These are phyloP conservation scores for Zygosaccharomyces lentus DNA, from an alignment of 805 yeast genomes.

Conservation along the genomic window DNA sequence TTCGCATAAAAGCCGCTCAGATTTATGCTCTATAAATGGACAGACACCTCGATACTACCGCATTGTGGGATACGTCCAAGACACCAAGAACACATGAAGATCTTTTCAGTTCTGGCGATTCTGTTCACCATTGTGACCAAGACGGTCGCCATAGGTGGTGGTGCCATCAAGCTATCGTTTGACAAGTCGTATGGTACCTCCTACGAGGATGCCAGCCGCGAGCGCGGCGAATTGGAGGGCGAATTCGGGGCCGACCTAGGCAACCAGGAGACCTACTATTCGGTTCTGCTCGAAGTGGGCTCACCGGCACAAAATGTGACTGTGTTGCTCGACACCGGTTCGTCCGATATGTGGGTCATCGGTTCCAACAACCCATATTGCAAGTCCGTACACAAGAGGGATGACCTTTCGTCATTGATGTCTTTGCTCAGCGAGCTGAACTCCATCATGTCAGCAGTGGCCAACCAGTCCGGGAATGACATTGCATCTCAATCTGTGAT, in stretches of 20 bases:
- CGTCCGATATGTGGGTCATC: conserved; percentile 58
- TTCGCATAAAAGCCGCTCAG: not conserved
- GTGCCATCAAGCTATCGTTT: conserved; percentile 18
- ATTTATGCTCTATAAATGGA: not conserved
- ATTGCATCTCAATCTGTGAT: not conserved
- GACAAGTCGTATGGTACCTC: conserved; percentile 25
- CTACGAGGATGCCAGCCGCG: conserved; percentile 14
- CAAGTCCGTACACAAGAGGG: conserved; percentile 4
- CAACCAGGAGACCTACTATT: conserved; percentile 43
- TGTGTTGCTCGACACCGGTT: conserved; percentile 63
- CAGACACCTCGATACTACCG: not conserved
- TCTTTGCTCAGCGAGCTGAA: conserved; percentile 5
- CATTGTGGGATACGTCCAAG: not conserved
- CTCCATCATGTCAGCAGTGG: too few relatives aligned
- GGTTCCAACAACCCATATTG: conserved; percentile 48
- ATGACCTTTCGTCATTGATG: not conserved
- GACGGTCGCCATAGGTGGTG: conserved; percentile 1
- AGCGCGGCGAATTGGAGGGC: conserved; percentile 13
- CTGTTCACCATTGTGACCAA: not conserved
- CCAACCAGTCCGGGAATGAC: too few relatives aligned
- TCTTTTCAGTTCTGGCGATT: not conserved
- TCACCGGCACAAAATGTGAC: conserved; percentile 46
- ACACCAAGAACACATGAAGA: not conserved
- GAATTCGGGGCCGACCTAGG: conserved; percentile 20
- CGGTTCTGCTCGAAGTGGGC: conserved; percentile 45